phyloP scores from a whole-genome alignment of 2,329 filamentous ascomycete species.

The Podosphaera xanthii region DNA sequence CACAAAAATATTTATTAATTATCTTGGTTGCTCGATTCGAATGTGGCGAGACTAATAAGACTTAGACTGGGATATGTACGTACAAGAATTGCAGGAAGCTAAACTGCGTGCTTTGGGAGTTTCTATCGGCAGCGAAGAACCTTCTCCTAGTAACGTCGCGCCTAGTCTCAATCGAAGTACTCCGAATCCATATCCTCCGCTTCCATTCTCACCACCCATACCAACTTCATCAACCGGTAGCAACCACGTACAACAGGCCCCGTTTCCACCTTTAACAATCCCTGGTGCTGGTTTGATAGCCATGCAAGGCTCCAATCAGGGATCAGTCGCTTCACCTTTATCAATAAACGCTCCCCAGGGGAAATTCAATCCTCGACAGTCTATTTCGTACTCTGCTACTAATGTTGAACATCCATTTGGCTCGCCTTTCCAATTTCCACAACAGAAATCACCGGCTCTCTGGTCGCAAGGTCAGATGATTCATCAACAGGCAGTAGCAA shows the following conservation, averaged over 20 bases:
- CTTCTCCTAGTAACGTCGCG: constrained; percentile 29
- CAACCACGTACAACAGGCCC: constrained; percentile 33
- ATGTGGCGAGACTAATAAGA: neutral
- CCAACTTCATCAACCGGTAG: constrained; percentile 59
- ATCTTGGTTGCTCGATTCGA: neutral
- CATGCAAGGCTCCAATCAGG: constrained; percentile 37
- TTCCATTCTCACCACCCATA: constrained; percentile 66
- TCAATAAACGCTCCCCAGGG: constrained; percentile 27
- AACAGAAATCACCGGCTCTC: constrained; percentile 34
- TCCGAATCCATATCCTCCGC: constrained; percentile 50
- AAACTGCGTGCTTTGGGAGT: constrained; percentile 85
- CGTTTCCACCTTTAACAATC: constrained; percentile 30
- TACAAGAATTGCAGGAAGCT: constrained; percentile 64
- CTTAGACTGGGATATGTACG: constrained; percentile 50
- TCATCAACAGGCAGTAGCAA: constrained; percentile 24
- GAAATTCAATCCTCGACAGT: constrained; percentile 48
- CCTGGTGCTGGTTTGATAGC: constrained; percentile 34
- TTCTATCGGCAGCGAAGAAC: constrained; percentile 51
- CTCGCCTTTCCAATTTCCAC: constrained; percentile 44
- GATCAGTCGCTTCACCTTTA: constrained; percentile 43
- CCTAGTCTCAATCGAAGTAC: constrained; percentile 34
- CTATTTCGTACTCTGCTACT: constrained; percentile 40
- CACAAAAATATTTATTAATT: neutral
- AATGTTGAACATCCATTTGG: constrained; percentile 26
- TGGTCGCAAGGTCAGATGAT: constrained; percentile 35